Percentiles rank a stretch among this genome's conserved stretches.
These are phyloP conservation scores for Coemansia sp. DNA, from an alignment of 371 early-diverging fungal genomes.

Conservation along the genomic window DNA sequence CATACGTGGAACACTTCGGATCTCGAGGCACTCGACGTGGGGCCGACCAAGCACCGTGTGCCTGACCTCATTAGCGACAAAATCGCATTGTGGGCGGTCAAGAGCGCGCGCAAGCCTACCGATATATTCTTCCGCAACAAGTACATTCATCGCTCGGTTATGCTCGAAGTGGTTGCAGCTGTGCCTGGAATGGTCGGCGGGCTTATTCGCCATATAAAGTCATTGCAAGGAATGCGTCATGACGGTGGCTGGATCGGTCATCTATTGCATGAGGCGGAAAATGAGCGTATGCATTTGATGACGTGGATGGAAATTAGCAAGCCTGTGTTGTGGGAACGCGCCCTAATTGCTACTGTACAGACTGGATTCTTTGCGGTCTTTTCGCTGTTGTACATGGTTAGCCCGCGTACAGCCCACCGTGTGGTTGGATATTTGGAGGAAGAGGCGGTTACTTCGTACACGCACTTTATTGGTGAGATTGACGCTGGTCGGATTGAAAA, in stretches of 20 bases:
- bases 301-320: constrained; percentile 81
- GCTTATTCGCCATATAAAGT: constrained; percentile 79
- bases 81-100: constrained; percentile 58
- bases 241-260: constrained; percentile 89
- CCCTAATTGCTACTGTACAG: constrained; percentile 71
- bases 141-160: constrained; percentile 77
- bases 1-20: constrained; percentile 57
- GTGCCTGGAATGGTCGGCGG: constrained; percentile 94
- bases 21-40: constrained; percentile 66
- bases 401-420: constrained; percentile 84
- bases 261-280: constrained; percentile 88
- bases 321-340: constrained; percentile 65
- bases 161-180: constrained; percentile 83
- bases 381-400: constrained; percentile 78
- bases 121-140: constrained; percentile 64
- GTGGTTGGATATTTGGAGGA: constrained; percentile 85
- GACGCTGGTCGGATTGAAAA: constrained; percentile 73
- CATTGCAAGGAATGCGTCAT: constrained; percentile 75
- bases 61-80: constrained; percentile 63
- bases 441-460: constrained; percentile 93
- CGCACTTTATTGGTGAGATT: constrained; percentile 85
- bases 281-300: constrained; percentile 82
- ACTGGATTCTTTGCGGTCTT: constrained; percentile 90
- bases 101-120: too few relatives aligned
- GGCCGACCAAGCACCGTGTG: constrained; percentile 60